Base-by-base conservation (phyloP, 129 eudicot genomes). In the Erigeron canadensis region DNA sequence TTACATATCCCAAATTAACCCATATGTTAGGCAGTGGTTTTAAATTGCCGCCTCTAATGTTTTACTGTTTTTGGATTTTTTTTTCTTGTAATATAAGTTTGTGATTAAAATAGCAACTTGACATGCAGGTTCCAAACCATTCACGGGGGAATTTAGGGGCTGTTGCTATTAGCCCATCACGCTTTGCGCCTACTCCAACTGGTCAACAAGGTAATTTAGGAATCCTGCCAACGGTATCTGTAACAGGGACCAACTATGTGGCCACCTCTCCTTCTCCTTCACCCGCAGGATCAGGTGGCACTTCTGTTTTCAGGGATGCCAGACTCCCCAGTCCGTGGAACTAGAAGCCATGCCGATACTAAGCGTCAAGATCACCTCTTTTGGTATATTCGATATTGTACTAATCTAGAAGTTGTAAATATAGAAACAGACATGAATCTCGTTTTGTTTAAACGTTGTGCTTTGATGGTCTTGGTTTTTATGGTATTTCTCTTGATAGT, bases 221-320 rank as follows among this genome's bases (percentile, higher is more conserved):
- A 63, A 82, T 59, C 66, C 63, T 81, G 22, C 87, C 85, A 2
- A 67, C 91, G n/a, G 84, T 92, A 15, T 86, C 96, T 78, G 83
- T 81, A 44, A 81, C 98, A 2, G 98, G 91, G 79, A 85, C 98
- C 42, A 89, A 83, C 74, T 89, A 89, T 53, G 45, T 86, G n/a
- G 86, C 92, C 58, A 87, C 96, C 10, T 93, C 98, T 57, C 98
- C 96, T 65, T 89, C 98, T 50, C 98, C 98, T 59, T 93, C 98
- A 74, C 98, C 98, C 5, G 98, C 95, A 18, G 95, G 88, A 67
- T 86, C 90, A 3, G 95, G 95, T 54, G 95, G 96, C 58, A 93
- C 96, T 71, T 89, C 96, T 0, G 88, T 71, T 7, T 87, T 92
- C 76, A 76, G 91, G 76, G 98, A 89, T 63, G 68, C 63, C 6